Evolutionary conservation across 176 grass and related monocot species (phyloP).

Genomic region (Phragmites australis): DNA sequence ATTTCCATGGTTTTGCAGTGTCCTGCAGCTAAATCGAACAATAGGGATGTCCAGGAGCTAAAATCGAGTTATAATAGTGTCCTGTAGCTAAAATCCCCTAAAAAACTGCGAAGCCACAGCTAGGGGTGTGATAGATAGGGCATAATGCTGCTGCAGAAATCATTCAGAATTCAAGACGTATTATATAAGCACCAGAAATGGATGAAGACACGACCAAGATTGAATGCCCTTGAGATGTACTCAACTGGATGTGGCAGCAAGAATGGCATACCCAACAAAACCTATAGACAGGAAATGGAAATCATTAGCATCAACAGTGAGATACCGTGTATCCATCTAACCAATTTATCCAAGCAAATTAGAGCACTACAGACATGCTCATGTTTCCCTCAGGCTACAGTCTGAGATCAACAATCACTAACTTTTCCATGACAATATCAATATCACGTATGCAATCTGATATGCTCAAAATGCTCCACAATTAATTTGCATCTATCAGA

Average conservation of each 20-base stretch:
- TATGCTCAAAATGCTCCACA: background rate
- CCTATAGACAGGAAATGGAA: slow-evolving; percentile 47
- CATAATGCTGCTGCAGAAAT: slow-evolving; percentile 24
- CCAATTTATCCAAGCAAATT: background rate
- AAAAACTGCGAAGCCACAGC: background rate
- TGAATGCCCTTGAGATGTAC: slow-evolving; percentile 92
- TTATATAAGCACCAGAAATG: slow-evolving; percentile 82
- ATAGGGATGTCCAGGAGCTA: no score
- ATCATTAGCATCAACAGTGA: slow-evolving; percentile 11
- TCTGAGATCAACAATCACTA: background rate
- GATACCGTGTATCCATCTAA: slow-evolving; percentile 24
- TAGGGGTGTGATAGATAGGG: slow-evolving; percentile 15
- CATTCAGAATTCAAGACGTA: slow-evolving; percentile 19
- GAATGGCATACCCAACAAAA: slow-evolving; percentile 88
- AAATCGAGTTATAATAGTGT: no score
- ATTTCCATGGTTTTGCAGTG: no score
- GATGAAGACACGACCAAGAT: slow-evolving; percentile 93
- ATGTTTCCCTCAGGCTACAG: background rate
- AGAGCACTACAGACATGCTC: background rate
- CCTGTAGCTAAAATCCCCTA: no score
- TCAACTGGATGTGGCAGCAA: slow-evolving; percentile 71
- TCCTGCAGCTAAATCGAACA: no score
- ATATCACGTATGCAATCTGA: background rate
- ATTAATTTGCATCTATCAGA: background rate
- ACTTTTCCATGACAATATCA: background rate